phyloP scores from a whole-genome alignment of 257 asterid genomes.

The Solanum medicagineum region DNA sequence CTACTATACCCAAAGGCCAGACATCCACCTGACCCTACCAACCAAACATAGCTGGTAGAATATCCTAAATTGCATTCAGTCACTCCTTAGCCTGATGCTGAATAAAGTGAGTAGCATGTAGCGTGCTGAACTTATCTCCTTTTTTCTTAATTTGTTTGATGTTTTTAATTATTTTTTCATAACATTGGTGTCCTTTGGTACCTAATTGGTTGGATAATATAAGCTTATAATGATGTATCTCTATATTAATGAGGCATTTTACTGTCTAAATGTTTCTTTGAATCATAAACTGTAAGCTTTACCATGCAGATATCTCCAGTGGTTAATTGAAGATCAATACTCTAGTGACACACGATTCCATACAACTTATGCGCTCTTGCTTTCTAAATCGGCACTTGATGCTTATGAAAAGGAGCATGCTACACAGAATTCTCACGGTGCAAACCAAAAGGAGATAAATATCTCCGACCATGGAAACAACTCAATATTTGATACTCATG shows the following conservation, averaged over 20 bases:
- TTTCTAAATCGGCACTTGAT: constrained; percentile 81
- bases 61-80: background rate
- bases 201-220: background rate
- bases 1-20: no score
- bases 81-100: background rate
- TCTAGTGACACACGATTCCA: constrained; percentile 69
- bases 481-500: constrained; percentile 62
- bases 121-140: background rate
- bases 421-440: constrained; percentile 20
- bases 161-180: background rate
- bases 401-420: constrained; percentile 37
- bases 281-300: background rate
- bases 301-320: constrained; percentile 76
- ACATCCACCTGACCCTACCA: no score
- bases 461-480: constrained; percentile 21
- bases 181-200: background rate
- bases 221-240: background rate
- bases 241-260: background rate
- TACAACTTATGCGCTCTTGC: constrained; percentile 76
- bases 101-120: background rate
- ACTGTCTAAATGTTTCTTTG: background rate
- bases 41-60: background rate
- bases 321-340: constrained; percentile 93
- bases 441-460: constrained; percentile 15
- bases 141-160: background rate